Evolutionary conservation across 1,284 basidiomycete genomes (phyloP), one percentile per base, ranked within the genome.

Genomic region (Malassezia vespertilionis): DNA sequence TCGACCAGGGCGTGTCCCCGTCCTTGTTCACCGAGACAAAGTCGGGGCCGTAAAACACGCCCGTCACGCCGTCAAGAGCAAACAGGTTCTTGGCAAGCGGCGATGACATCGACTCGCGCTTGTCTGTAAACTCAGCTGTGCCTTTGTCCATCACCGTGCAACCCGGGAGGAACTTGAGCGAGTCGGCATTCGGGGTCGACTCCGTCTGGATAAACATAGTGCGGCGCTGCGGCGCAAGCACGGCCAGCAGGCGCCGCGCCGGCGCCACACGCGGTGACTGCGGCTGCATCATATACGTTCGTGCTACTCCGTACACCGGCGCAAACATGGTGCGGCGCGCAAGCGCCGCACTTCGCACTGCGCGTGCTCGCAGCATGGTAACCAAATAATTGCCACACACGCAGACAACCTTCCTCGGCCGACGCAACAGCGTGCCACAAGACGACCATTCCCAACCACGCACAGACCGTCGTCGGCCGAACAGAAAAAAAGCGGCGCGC

Each of bases 1-100:
- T 79, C 3, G 83, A 74, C 91, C 91, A 97, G 8, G 80, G 73
- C 57, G 82, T 80, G 60, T 84, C 85, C 30, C 82, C 77, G 67
- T 88, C 84, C 73, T 96, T 97, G 38, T 84, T 86, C 41, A 97
- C 86, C 0, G 90, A 91, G 63, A 97, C 87, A 69, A 97, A 97
- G 73, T 97, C 93, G 2, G 91, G 93, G 1, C 91, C 91, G 70
- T 86, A 97, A 72, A 96, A 96, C 30, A 97, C 80, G 43, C 78
- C 78, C 22, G 78, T 80, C 49, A 97, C 82, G 40, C 91, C 93
- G 43, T 91, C 83, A 46, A 97, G 80, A 49, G 84, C 86, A 79
- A 97, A 87, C 26, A 97, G 79, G 8, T 85, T 82, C 54, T 91
- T 82, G 15, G 91, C 91, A 12, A 97, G 78, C 0, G 91, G 90